Evolutionary conservation across 2,329 filamentous ascomycete genomes (phyloP), one percentile per base, ranked within the genome.

Genomic region (Esteya vermicola): DNA sequence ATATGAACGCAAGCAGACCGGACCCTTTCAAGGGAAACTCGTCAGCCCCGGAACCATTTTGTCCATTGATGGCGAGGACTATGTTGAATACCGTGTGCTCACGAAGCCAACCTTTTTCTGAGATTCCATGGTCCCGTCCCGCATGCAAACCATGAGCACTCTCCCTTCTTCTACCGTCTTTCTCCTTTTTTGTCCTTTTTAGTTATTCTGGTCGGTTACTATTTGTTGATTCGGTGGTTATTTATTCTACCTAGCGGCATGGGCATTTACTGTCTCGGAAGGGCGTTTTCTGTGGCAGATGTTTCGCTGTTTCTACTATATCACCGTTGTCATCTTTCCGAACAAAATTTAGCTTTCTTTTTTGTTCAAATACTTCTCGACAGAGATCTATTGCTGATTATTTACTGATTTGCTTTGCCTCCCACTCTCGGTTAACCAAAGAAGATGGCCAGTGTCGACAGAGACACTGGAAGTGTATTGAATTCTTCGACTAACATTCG

Each of bases 31-130:
- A 45, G 75, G 74, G 20, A 76, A 77, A 52, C 65, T 78, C n/a
- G 73, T 76, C 23, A 75, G 70, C 35, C 66, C 72, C 44, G 70
- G 74, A 6, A 68, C 67, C 9, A 72, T 79, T 19, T 67, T 79
- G 49, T 76, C 61, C 36, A 79, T 80, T 43, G 73, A 79, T 43
- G 75, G 74, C 19, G 75, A 79, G 51, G 75, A 79, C 46, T 80
- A 75, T 44, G 73, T 80, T 26, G 75, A 79, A 52, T 79, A 79
- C 47, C 67, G 75, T 2, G 72, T 80, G 2, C 63, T 80, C 21
- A 77, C 70, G 1, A 78, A 76, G 56, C 72, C 73, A 0, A 68
- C 64, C 0, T 78, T 78, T 50, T 78, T 75, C 46, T 75, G 53
- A 51, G 33, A 6, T 19, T 26, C n/a, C n/a, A n/a, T n/a, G n/a